phyloP scores from a whole-genome alignment of 805 yeast genomes.

The Ascoidea tarda region DNA sequence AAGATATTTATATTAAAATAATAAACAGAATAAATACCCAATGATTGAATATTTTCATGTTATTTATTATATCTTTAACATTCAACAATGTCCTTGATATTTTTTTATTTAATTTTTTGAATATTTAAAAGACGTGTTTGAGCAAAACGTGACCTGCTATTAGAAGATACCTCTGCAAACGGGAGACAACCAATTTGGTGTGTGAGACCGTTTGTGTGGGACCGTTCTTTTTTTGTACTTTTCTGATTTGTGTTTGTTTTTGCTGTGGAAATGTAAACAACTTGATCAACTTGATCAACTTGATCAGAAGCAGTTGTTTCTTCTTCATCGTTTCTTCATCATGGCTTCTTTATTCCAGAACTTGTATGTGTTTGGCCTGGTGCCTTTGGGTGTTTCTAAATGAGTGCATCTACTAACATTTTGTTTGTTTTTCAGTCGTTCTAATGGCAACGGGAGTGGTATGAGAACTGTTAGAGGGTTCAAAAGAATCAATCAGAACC shows the following conservation, averaged over 20 bases:
- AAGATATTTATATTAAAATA: too few species aligned
- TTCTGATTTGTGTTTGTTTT: not conserved
- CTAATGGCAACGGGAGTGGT: conserved; percentile 29
- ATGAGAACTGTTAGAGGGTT: conserved; percentile 32
- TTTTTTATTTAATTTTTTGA: too few species aligned
- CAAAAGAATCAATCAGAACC: conserved; percentile 18
- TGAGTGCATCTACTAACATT: not conserved
- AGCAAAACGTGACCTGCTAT: not conserved
- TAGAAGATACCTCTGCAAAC: too few species aligned
- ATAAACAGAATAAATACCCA: not conserved
- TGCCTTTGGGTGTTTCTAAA: not conserved
- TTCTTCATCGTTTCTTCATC: not conserved
- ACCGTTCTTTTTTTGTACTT: too few species aligned
- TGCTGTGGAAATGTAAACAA: not conserved
- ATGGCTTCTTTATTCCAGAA: conserved; percentile 17
- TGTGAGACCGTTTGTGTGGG: too few species aligned
- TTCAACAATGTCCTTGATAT: too few species aligned
- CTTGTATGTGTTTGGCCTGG: conserved; percentile 12
- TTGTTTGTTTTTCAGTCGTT: conserved; percentile 16
- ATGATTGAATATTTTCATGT: not conserved
- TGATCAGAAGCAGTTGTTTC: too few species aligned
- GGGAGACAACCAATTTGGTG: not conserved
- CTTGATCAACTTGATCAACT: too few species aligned
- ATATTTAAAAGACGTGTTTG: not conserved
- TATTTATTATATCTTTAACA: not conserved